phyloP scores from a whole-genome alignment of 2,329 filamentous ascomycete species.

The Exophiala lecanii-corni region DNA sequence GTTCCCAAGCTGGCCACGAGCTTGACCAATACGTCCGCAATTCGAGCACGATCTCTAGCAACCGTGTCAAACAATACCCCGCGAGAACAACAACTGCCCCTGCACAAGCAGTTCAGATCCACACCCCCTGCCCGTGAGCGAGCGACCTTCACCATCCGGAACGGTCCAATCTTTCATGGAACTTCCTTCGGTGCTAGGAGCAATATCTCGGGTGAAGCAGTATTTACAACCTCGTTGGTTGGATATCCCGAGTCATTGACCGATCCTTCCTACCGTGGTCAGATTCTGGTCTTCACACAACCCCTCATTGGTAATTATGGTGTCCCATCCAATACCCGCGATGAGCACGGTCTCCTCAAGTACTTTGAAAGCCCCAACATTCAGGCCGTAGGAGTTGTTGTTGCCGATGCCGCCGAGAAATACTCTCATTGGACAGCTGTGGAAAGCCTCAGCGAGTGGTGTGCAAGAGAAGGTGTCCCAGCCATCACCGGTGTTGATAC shows the following conservation, averaged over 20 bases:
- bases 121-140: conserved; percentile 68
- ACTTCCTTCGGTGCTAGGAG: conserved; percentile 94
- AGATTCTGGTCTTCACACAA: conserved; percentile 98
- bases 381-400: conserved; percentile 91
- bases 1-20: conserved; percentile 43
- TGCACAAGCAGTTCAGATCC: conserved; percentile 42
- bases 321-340: conserved; percentile 78
- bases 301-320: conserved; percentile 98
- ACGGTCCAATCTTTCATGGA: conserved; percentile 92
- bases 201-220: conserved; percentile 96
- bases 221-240: conserved; percentile 96
- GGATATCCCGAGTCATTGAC: conserved; percentile 90
- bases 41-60: conserved; percentile 32
- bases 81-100: conserved; percentile 30
- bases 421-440: conserved; percentile 99
- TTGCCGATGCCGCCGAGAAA: conserved; percentile 85
- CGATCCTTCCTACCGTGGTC: conserved; percentile 65
- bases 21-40: conserved; percentile 30
- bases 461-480: conserved; percentile 89
- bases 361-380: conserved; percentile 99
- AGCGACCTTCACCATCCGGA: conserved; percentile 92
- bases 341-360: conserved; percentile 85
- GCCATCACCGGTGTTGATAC: conserved; percentile 97
- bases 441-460: conserved; percentile 89
- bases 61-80: conserved; percentile 28